These are phyloP conservation scores for Salix udensis DNA, from an alignment of 345 rosid genomes.

Conservation along the genomic window DNA sequence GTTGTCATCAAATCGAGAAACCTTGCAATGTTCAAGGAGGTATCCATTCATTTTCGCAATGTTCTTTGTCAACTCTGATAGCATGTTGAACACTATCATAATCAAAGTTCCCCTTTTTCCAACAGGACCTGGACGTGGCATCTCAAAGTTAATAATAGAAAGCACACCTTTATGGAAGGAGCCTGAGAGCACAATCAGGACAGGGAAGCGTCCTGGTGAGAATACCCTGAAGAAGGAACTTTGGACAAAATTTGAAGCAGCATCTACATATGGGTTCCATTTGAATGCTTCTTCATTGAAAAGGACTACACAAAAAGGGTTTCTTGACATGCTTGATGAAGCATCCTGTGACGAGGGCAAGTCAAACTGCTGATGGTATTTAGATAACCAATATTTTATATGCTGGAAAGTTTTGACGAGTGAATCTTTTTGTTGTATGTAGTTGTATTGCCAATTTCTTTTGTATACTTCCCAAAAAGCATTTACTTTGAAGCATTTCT, in stretches of 20 bases:
- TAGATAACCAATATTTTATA: constrained; percentile 2
- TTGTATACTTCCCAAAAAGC: neutral
- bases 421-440: neutral
- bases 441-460: neutral
- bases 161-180: constrained; percentile 67
- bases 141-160: constrained; percentile 29
- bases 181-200: constrained; percentile 42
- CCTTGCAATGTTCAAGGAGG: constrained; percentile 13
- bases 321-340: constrained; percentile 90
- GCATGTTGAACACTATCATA: neutral
- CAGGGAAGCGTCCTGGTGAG: constrained; percentile 71
- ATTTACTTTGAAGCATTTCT: neutral
- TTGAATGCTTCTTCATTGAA: constrained; percentile 26
- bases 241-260: constrained; percentile 94
- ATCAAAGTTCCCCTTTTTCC: constrained; percentile 3
- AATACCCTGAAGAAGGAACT: constrained; percentile 85
- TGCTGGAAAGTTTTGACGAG: constrained; percentile 1
- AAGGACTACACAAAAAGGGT: constrained; percentile 51
- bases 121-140: constrained; percentile 27
- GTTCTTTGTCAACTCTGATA: neutral
- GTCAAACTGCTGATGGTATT: neutral
- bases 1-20: constrained; percentile 16
- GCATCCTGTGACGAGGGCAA: constrained; percentile 46
- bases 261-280: constrained; percentile 38
- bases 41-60: neutral